These are phyloP conservation scores for Neotropicomus parvogracilis DNA, from an alignment of 1,284 basidiomycete species.

Conservation along the genomic window DNA sequence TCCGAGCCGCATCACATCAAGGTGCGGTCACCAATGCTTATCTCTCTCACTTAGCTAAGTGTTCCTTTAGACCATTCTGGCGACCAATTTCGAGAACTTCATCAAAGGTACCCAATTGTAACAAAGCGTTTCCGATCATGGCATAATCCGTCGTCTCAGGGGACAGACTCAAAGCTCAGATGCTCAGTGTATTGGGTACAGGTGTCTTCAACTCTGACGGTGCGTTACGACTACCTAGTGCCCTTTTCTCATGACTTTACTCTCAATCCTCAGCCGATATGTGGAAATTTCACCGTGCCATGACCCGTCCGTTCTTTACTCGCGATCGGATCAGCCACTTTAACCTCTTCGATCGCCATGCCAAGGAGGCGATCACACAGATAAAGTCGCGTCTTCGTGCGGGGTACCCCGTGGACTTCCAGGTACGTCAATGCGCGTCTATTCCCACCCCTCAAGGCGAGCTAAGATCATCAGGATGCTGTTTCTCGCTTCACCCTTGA, in stretches of 20 bases:
- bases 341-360: conserved; percentile 43
- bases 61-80: conserved; percentile 26
- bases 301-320: conserved; percentile 51
- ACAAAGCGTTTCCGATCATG: conserved; percentile 2
- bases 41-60: neutral
- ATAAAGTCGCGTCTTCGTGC: conserved; percentile 33
- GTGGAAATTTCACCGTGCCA: conserved; percentile 46
- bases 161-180: conserved; percentile 22
- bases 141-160: conserved; percentile 21
- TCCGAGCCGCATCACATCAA: conserved; percentile 27
- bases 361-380: conserved; percentile 31
- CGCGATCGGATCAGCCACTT: conserved; percentile 48
- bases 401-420: conserved; percentile 40
- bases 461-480: conserved; percentile 22
- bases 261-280: conserved; percentile 29
- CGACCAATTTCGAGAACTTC: conserved; percentile 36
- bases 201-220: conserved; percentile 51
- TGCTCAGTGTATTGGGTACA: conserved; percentile 36
- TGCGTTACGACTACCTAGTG: conserved; percentile 6
- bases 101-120: conserved; percentile 33
- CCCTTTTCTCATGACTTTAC: conserved; percentile 3
- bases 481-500: conserved; percentile 53
- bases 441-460: neutral
- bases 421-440: conserved; percentile 23
- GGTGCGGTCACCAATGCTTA: neutral